Evolutionary conservation across 2,329 filamentous ascomycete genomes (phyloP).

Genomic region (Penicillium carneum): DNA sequence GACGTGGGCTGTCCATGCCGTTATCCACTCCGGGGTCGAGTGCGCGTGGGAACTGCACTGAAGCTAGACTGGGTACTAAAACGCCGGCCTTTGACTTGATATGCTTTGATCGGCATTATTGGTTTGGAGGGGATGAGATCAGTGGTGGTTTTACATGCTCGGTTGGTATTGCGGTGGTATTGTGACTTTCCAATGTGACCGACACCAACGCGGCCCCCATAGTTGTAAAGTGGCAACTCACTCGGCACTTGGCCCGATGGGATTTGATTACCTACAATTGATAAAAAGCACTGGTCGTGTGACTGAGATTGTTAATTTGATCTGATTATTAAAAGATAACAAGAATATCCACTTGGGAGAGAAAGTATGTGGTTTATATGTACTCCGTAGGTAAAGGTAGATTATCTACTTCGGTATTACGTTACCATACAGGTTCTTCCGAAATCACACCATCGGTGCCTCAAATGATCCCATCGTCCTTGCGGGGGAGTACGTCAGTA

Average conservation of each 20-base stretch:
- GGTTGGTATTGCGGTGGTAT: constrained; percentile 23
- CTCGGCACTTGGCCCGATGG: constrained; percentile 13
- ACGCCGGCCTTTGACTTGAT: background rate
- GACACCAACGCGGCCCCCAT: constrained; percentile 8
- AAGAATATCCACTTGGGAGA: background rate
- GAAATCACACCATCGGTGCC: constrained; percentile 40
- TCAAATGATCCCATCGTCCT: constrained; percentile 32
- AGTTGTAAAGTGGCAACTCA: constrained; percentile 25
- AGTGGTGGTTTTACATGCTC: constrained; percentile 18
- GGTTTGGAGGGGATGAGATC: constrained; percentile 11
- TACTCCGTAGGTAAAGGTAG: background rate
- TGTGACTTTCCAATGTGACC: constrained; percentile 15
- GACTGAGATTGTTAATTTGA: background rate
- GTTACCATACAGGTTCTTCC: constrained; percentile 15
- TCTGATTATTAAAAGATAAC: background rate
- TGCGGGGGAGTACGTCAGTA: constrained; percentile 33
- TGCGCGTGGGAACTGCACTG: constrained; percentile 21
- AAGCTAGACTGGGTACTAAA: constrained; percentile 8
- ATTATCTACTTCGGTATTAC: constrained; percentile 6
- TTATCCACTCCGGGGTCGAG: constrained; percentile 28
- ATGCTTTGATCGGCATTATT: constrained; percentile 5
- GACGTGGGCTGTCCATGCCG: constrained; percentile 11
- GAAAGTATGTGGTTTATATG: background rate
- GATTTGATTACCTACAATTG: constrained; percentile 8
- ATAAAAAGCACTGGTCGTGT: constrained; percentile 12